Percentiles rank a stretch among this genome's conserved stretches.
phyloP scores from a whole-genome alignment of 208 protist genomes.

The Acanthamoeba castellanii region DNA sequence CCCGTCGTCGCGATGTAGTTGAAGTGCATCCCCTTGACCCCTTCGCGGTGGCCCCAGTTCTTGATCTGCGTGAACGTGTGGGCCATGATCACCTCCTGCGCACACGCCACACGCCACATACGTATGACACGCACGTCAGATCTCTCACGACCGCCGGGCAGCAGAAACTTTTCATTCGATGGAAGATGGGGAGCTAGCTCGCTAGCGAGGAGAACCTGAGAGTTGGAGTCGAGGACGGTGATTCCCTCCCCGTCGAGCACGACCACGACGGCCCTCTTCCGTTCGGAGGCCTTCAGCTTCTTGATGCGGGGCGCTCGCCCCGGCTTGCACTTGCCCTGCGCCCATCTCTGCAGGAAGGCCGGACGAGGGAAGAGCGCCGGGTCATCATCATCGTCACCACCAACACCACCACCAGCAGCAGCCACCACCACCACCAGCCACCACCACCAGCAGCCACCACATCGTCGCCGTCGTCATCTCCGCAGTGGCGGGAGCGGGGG shows the following conservation, averaged over 20 bases:
- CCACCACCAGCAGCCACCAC: no score
- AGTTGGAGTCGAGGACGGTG: neutral
- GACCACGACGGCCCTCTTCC: neutral
- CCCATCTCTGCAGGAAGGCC: conserved; percentile 4
- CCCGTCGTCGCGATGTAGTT: neutral
- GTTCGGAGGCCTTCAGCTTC: conserved; percentile 40
- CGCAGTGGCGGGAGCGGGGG: no score
- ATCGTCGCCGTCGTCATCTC: no score
- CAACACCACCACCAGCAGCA: no score
- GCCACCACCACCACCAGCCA: no score
- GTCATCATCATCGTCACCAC: neutral
- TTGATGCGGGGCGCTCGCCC: conserved; percentile 50
- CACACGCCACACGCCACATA: neutral
- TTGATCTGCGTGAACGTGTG: conserved; percentile 26
- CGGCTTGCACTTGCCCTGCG: conserved; percentile 36
- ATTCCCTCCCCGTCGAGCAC: conserved; percentile 42
- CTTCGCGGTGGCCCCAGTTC: conserved; percentile 24
- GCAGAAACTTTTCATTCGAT: neutral
- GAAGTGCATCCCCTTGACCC: neutral
- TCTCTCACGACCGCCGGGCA: no score
- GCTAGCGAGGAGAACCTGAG: neutral
- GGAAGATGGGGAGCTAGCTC: neutral
- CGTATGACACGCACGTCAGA: no score
- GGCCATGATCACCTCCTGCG: neutral
- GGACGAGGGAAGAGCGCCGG: neutral